Percentiles rank a stretch among this genome's conserved stretches.
Evolutionary conservation across 345 rosid genomes (phyloP).

Genomic region (Turnera subulata): DNA sequence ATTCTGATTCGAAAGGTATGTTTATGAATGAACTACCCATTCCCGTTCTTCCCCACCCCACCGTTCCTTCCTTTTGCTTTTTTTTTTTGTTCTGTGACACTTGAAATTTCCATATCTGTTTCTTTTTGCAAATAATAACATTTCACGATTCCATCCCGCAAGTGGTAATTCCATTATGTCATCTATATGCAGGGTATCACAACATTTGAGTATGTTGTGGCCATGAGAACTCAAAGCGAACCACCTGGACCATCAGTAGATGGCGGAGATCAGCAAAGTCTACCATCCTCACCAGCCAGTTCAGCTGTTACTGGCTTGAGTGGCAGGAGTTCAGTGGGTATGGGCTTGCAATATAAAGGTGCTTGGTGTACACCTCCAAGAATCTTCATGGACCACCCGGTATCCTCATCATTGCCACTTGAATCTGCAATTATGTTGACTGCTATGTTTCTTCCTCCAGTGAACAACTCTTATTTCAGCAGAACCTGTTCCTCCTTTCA

Average conservation of each 20-base stretch:
- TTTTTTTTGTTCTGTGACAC: background rate
- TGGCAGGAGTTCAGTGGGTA: conserved; percentile 86
- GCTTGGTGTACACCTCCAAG: conserved; percentile 98
- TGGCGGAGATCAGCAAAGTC: conserved; percentile 66
- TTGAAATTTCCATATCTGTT: background rate
- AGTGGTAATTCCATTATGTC: background rate
- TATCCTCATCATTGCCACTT: conserved; percentile 12
- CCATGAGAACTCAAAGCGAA: conserved; percentile 86
- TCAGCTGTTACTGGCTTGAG: conserved; percentile 81
- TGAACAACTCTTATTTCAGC: background rate
- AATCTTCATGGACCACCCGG: conserved; percentile 94
- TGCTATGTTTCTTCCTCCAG: background rate
- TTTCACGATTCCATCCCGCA: too few relatives aligned
- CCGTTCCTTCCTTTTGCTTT: background rate
- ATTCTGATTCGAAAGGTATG: conserved; percentile 79
- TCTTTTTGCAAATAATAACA: conserved; percentile 6
- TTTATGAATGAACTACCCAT: background rate
- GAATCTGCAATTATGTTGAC: background rate
- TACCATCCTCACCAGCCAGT: conserved; percentile 74
- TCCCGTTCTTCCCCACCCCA: background rate
- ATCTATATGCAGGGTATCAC: conserved; percentile 68
- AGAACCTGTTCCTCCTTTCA: background rate
- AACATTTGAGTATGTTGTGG: conserved; percentile 88
- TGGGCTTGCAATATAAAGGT: conserved; percentile 76
- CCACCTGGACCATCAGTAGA: conserved; percentile 66